Conservation (phyloP, 2,329 filamentous ascomycete species). For the Ophiostoma quercus region DNA sequence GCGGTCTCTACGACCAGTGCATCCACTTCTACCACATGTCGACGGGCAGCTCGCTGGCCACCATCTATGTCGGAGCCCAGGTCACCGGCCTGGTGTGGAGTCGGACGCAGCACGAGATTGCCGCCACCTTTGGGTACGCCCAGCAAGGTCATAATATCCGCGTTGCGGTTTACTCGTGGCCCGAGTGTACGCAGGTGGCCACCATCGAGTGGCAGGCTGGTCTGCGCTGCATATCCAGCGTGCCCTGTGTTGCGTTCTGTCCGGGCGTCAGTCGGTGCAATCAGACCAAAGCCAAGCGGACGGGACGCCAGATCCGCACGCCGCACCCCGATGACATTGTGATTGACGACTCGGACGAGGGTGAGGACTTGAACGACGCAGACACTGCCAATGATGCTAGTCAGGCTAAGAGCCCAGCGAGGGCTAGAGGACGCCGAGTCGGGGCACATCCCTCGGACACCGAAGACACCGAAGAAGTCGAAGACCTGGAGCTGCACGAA, state of each 20-base stretch:
- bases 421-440: neutral
- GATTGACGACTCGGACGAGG: slow-evolving; percentile 29
- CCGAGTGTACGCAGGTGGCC: slow-evolving; percentile 78
- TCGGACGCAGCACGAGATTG: slow-evolving; percentile 76
- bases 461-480: neutral
- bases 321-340: slow-evolving; percentile 11
- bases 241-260: slow-evolving; percentile 58
- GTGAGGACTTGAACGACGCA: slow-evolving; percentile 35
- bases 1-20: slow-evolving; percentile 88
- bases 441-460: neutral
- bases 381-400: neutral
- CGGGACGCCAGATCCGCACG: neutral
- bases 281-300: neutral
- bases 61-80: slow-evolving; percentile 87
- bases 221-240: slow-evolving; percentile 78
- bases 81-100: slow-evolving; percentile 93
- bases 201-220: slow-evolving; percentile 67
- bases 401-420: slow-evolving; percentile 1
- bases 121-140: slow-evolving; percentile 87
- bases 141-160: slow-evolving; percentile 84
- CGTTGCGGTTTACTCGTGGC: slow-evolving; percentile 93
- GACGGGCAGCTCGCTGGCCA: slow-evolving; percentile 78
- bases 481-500: slow-evolving; percentile 50
- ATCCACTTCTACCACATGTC: slow-evolving; percentile 92
- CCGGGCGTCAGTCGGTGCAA: slow-evolving; percentile 36